phyloP scores from a whole-genome alignment of 768 basidiomycete species.

The Collybiopsis confluens region DNA sequence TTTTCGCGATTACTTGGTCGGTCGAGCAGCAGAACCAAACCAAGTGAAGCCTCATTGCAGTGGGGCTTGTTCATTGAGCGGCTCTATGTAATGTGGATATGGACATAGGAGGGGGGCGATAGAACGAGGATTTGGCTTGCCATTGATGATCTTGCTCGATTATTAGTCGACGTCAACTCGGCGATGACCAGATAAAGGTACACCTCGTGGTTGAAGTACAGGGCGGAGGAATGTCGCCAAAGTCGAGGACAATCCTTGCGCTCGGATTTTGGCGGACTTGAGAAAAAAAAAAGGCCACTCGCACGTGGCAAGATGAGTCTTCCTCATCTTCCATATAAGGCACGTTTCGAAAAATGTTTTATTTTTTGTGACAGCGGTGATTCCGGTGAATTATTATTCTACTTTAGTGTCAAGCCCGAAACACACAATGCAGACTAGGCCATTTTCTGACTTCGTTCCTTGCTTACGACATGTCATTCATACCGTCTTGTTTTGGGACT shows the following conservation, averaged over 20 bases:
- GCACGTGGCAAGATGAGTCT: background rate
- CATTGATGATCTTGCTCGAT: background rate
- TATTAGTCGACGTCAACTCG: background rate
- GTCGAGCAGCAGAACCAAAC: too few species aligned
- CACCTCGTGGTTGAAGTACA: background rate
- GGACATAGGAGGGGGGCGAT: too few species aligned
- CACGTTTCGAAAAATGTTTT: background rate
- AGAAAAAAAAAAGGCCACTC: background rate
- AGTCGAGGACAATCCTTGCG: too few species aligned
- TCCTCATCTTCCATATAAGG: background rate
- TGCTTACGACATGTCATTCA: too few species aligned
- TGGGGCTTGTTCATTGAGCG: too few species aligned
- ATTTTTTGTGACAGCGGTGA: constrained; percentile 4
- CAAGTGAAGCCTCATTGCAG: too few species aligned
- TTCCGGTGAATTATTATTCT: constrained; percentile 4
- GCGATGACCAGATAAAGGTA: constrained; percentile 1
- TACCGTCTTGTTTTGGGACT: constrained; percentile 1
- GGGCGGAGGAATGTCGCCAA: too few species aligned
- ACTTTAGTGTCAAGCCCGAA: too few species aligned
- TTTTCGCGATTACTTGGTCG: too few species aligned
- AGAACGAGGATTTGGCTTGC: too few species aligned
- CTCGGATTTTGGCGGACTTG: background rate
- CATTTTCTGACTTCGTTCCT: too few species aligned
- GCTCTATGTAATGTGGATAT: too few species aligned
- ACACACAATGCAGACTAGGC: background rate